Evolutionary conservation across 2,329 filamentous ascomycete genomes (phyloP), one percentile per base, ranked within the genome.

Genomic region (Sclerotinia glacialis): DNA sequence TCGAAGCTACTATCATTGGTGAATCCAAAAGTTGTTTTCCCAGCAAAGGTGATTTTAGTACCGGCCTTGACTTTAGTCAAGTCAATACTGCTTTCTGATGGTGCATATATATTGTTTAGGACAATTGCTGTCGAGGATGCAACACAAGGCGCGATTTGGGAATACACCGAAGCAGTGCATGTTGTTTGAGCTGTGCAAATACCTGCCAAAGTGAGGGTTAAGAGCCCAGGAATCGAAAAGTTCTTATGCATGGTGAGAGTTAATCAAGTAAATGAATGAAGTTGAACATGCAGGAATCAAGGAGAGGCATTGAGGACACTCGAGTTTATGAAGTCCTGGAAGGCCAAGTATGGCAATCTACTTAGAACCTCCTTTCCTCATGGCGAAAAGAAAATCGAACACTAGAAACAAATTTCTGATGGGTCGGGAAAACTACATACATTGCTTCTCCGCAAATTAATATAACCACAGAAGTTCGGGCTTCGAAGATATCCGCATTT

Each of bases 21-120:
- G 47, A 72, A 75, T 21, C 53, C 73, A 56, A 76, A 75, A 3
- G 74, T 73, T 16, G 87, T 90, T 16, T 79, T 84, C 34, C 88
- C 88, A 63, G 84, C 78, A 77, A 90, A 90, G 68, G 83, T 86
- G 68, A 89, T 80, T 34, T 74, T 80, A 18, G 85, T 83, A 68
- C 81, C 82, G 26, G 78, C 74, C 21, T 80, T 79, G 54, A 87
- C 77, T 42, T 79, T 78, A 11, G 84, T 83, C 60, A 88, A 74
- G 72, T 88, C 83, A 3, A 89, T 81, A 7, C 83, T 86, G 37
- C 78, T 78, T 34, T 83, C 83, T 2, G 83, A 80, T 4, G 86
- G 86, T 14, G 87, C 85, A n/a, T 76, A 76, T 52, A 89, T 82
- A 69, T 80, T 79, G 67, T 79, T 79, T n/a, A 89, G 77, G 14